phyloP scores from a whole-genome alignment of 2,329 filamentous ascomycete genomes.

The Macrophomina tecta region DNA sequence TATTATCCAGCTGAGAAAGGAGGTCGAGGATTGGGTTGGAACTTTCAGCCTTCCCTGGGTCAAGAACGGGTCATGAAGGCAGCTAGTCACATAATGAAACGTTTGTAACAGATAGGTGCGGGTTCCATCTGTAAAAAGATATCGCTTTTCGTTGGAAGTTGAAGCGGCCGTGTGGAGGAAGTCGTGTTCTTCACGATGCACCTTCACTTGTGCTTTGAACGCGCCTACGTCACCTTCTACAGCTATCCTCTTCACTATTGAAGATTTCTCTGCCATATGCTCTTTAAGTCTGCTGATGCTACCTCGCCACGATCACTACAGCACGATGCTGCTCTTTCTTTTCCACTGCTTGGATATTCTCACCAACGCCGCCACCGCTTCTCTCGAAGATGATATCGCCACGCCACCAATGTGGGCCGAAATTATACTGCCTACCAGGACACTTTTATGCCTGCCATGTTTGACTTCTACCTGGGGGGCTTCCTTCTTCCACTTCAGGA shows the following conservation, averaged over 20 bases:
- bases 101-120: not conserved
- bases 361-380: no score
- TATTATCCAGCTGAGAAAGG: slow-evolving; percentile 47
- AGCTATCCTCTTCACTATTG: no score
- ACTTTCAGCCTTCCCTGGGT: slow-evolving; percentile 50
- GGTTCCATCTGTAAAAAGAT: slow-evolving; percentile 1
- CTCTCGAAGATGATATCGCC: no score
- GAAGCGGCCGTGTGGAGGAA: not conserved
- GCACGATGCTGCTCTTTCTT: no score
- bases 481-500: no score
- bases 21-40: slow-evolving; percentile 51
- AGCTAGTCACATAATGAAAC: slow-evolving; percentile 1
- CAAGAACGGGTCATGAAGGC: slow-evolving; percentile 28
- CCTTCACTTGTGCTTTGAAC: not conserved
- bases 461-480: no score
- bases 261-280: not conserved
- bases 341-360: no score
- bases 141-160: not conserved
- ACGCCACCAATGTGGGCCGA: no score
- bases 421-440: no score
- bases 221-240: no score
- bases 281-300: not conserved
- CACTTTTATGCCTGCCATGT: no score
- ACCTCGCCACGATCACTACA: no score
- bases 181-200: not conserved